Evolutionary conservation across 345 rosid genomes (phyloP), one percentile per base, ranked within the genome.

Genomic region (Murraya koenigii): DNA sequence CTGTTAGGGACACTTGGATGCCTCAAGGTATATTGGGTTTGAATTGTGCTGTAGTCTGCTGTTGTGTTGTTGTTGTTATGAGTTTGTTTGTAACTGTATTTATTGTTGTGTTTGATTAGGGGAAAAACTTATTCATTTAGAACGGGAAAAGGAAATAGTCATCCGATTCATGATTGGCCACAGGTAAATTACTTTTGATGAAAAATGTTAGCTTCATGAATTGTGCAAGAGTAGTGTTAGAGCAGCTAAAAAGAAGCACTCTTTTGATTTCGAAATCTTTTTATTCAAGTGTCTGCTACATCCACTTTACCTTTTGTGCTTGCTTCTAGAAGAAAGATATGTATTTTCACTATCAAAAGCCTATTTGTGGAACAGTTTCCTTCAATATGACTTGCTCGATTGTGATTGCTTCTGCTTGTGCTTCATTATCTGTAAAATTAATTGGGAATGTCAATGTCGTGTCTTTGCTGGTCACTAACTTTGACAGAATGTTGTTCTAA

Each of bases 131-230:
- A 64, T 87, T 5, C 91, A 85, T 61, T 75, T 97, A 79, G 99
- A 92, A 84, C 88, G 86, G 3, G 98, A 94, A 87, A 97, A 94
- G 72, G 97, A 97, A 11, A 94, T 97, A 77, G 85, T 93, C 35
- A 84, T 97, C 76, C 93, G 97, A 72, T 96, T 96, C 89, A 96
- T 94, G 98, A 96, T 96, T 85, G 99, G 98, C 55, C 99, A 96
- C 71, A 93, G 99, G 99, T 93, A 80, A 80, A 32, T 78, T 70
- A 1, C 9, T 41, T 65, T 60, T 38, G 32, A 11, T 76, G 17
- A n/a, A 54, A 66, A 52, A 8, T 36, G 5, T 26, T 33, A 35
- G 55, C 20, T 49, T 76, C 66, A 67, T 68, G 25, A 10, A 49
- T 38, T 26, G 56, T 65, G 69, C 38, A 14, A 41, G 56, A 59